A percentile compares a stretch with the other conserved stretches of the same genome.
phyloP scores from a whole-genome alignment of 495 filamentous ascomycete genomes.

The Daldinia vernicosa region DNA sequence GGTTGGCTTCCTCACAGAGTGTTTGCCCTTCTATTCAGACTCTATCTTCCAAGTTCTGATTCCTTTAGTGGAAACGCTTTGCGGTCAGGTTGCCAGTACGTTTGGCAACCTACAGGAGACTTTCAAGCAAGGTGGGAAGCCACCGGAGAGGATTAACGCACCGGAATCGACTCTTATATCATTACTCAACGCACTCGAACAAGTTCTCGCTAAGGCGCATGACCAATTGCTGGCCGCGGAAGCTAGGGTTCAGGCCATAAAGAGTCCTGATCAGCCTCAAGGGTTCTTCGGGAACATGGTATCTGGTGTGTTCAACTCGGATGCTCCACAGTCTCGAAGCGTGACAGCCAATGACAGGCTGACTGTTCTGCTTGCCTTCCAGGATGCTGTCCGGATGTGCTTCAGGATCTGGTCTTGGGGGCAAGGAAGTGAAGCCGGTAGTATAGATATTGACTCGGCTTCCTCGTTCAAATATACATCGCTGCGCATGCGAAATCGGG shows the following conservation, averaged over 20 bases:
- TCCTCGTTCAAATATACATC: slow-evolving; percentile 92
- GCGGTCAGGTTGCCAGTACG: slow-evolving; percentile 72
- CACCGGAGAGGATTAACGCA: slow-evolving; percentile 46
- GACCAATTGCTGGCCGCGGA: slow-evolving; percentile 83
- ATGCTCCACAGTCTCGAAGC: slow-evolving; percentile 75
- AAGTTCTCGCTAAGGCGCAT: slow-evolving; percentile 86
- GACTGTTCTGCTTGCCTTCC: slow-evolving; percentile 94
- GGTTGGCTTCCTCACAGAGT: slow-evolving; percentile 85
- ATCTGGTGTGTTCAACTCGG: slow-evolving; percentile 86
- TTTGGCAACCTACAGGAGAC: slow-evolving; percentile 70
- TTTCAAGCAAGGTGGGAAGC: slow-evolving; percentile 57
- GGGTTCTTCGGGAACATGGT: slow-evolving; percentile 98
- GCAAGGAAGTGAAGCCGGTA: slow-evolving; percentile 62
- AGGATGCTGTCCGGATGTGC: slow-evolving; percentile 90
- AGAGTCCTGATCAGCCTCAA: slow-evolving; percentile 84
- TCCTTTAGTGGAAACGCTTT: slow-evolving; percentile 89
- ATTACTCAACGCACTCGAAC: slow-evolving; percentile 87
- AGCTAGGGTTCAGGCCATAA: slow-evolving; percentile 68
- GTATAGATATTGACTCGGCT: slow-evolving; percentile 72
- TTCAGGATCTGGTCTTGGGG: slow-evolving; percentile 97
- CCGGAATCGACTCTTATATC: slow-evolving; percentile 78
- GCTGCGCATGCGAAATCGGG: slow-evolving; percentile 85
- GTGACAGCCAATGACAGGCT: slow-evolving; percentile 90
- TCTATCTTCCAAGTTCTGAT: slow-evolving; percentile 90
- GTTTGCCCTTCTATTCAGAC: slow-evolving; percentile 80